Base-by-base conservation (phyloP, 805 yeast species). In the Spathaspora sp. region DNA sequence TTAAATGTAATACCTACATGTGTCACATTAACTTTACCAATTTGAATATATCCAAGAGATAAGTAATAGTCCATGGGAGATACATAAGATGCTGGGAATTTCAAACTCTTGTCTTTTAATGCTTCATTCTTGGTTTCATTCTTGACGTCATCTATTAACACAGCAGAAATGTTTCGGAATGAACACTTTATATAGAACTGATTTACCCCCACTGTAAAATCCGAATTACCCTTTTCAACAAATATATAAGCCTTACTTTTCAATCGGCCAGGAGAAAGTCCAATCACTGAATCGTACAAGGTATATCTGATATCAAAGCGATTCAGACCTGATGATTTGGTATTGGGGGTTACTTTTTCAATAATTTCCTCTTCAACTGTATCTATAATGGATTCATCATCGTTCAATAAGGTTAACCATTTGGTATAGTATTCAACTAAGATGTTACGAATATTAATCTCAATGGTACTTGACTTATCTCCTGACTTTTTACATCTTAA, bases 261-360 rank as follows among this genome's bases (percentile, higher is more conserved):
- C 16, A 89, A 62, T 49, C 85, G 66, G 8, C 81, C 80, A 0
- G 97, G 96, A 26, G 73, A 77, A 23, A 89, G 60, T 0, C 87
- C 87, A 32, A 89, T 53, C 0, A 81, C 72, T 52, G 86, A 79
- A 52, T 87, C 87, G 11, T 76, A 61, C 20, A 82, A 60, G 1
- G 67, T 60, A 28, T 77, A 52, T 40, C 71, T 59, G 19, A 71
- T 49, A 42, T 72, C 76, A 10, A 62, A 53, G 20, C 57, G 53
- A 16, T 29, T 55, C 55, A 23, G 57, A 23, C 35, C 26, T 8
- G 59, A 28, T 3, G 46, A 56, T 1, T 53, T 48, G 18, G 46
- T 40, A 7, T 49, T 20, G n/a, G 56, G 56, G 7, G 49, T 44
- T 4, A 52, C 49, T 9, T 49, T 51, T 38, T 55, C 58, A 19